Conservation (phyloP, 139 green algal species). For the Tetradesmus obliquus region DNA sequence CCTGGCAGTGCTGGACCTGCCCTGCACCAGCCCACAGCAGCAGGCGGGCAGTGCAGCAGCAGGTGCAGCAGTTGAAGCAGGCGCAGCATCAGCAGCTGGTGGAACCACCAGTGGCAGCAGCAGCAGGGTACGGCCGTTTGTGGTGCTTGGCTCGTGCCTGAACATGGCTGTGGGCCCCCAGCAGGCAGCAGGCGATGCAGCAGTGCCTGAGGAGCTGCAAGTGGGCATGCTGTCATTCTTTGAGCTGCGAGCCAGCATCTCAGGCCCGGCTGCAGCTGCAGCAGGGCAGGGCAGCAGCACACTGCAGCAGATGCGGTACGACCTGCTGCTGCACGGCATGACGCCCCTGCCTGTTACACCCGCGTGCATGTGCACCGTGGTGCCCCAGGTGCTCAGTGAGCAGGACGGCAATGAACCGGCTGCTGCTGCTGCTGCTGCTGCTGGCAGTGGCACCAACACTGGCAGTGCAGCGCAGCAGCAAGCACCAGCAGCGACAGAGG, state of each 20-base stretch:
- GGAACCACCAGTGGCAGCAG: not conserved
- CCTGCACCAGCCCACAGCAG: conserved; percentile 19
- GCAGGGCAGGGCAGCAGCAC: not conserved
- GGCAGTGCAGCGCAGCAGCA: not conserved
- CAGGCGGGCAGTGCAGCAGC: not conserved
- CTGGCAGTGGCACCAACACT: not conserved
- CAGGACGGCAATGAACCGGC: not conserved
- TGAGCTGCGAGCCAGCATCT: conserved; percentile 16
- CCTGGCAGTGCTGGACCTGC: conserved; percentile 38
- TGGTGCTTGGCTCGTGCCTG: not conserved
- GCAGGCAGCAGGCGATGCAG: conserved; percentile 2
- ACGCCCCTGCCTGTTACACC: not conserved
- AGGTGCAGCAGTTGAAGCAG: not conserved
- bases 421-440: not conserved
- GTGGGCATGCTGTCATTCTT: conserved; percentile 26
- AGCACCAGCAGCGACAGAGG: not conserved
- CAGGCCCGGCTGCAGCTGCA: conserved; percentile 22
- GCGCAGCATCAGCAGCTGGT: too few relatives aligned
- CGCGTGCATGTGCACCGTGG: not conserved
- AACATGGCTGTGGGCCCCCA: not conserved
- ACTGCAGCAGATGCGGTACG: not conserved
- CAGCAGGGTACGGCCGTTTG: not conserved
- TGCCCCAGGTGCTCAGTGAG: not conserved
- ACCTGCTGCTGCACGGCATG: conserved; percentile 27
- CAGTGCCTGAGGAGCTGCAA: not conserved